Evolutionary conservation across 345 rosid genomes (phyloP).

Genomic region (Eucalyptus sp.): DNA sequence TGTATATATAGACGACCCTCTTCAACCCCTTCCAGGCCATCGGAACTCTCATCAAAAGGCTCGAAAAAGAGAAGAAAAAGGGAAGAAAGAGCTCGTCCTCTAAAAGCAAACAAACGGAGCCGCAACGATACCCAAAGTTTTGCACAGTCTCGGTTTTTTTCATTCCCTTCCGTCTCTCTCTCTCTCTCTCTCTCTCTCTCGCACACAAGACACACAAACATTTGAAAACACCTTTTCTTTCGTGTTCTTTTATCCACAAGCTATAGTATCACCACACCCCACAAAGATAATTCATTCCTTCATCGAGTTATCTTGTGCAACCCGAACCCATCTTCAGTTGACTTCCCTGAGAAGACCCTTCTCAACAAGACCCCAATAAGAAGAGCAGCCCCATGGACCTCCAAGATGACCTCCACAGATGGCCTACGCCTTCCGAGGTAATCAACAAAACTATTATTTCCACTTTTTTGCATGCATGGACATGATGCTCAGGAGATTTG

Average conservation of each 20-base stretch:
- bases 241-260: neutral
- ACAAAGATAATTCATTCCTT: neutral
- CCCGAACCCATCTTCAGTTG: conserved; percentile 33
- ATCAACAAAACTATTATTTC: neutral
- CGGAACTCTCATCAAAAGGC: neutral
- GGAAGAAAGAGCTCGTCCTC: neutral
- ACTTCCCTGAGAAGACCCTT: conserved; percentile 22
- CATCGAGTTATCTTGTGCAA: neutral
- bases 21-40: neutral
- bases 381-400: neutral
- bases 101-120: neutral
- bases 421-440: conserved; percentile 89
- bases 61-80: neutral
- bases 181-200: neutral
- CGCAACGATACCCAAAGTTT: neutral
- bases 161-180: neutral
- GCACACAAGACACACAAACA: neutral
- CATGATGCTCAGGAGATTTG: neutral
- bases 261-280: neutral
- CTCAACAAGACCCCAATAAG: conserved; percentile 23
- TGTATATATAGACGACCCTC: neutral
- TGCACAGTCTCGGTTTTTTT: neutral
- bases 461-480: neutral
- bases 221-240: neutral
- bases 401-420: conserved; percentile 31